Conservation (phyloP, 345 rosid species). For the Syzygium aromaticum region DNA sequence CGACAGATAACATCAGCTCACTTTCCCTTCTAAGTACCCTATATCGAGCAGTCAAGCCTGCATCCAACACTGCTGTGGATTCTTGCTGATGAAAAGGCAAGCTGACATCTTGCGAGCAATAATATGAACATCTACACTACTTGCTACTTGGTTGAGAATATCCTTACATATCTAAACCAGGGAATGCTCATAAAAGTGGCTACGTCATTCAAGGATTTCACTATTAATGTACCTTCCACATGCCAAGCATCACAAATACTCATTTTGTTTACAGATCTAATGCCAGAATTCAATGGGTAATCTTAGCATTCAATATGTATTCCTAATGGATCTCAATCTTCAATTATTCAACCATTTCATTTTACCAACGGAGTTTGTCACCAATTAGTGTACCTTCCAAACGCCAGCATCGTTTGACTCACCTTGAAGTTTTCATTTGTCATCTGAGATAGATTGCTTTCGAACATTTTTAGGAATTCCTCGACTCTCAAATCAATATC, state of each 20-base stretch:
- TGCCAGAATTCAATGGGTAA: neutral
- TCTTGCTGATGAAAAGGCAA: neutral
- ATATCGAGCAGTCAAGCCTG: neutral
- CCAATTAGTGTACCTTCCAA: neutral
- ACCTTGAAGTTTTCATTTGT: slow-evolving; percentile 76
- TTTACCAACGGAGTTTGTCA: neutral
- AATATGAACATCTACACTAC: neutral
- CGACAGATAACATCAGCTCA: neutral
- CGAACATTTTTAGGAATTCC: slow-evolving; percentile 57
- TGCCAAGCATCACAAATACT: neutral
- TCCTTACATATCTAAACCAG: neutral
- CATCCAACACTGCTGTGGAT: neutral
- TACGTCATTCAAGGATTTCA: neutral
- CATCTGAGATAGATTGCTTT: slow-evolving; percentile 61
- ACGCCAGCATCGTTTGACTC: slow-evolving; percentile 1
- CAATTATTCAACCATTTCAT: neutral
- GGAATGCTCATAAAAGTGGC: neutral
- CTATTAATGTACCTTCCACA: neutral
- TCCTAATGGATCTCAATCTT: neutral
- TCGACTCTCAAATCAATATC: slow-evolving; percentile 73
- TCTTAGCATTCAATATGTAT: neutral
- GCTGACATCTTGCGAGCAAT: neutral
- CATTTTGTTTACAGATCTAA: neutral
- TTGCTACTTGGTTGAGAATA: neutral
- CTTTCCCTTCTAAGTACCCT: neutral